These are phyloP conservation scores for Basidioascus undulatus DNA, from an alignment of 768 basidiomycete species.

Conservation along the genomic window DNA sequence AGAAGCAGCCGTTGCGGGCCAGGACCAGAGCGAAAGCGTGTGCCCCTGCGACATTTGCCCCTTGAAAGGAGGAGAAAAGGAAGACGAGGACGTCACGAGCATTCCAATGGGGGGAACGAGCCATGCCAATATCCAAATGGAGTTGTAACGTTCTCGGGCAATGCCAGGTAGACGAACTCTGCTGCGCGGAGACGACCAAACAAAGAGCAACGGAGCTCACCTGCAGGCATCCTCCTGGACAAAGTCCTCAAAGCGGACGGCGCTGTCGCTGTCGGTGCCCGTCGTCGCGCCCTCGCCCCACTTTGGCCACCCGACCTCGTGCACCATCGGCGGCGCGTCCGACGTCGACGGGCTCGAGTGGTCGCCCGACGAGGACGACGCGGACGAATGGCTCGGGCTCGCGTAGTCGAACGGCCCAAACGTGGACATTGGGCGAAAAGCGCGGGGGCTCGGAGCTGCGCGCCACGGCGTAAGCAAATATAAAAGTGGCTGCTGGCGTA, in stretches of 20 bases:
- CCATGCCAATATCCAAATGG: background rate
- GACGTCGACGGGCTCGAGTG: too few relatives aligned
- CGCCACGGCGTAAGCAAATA: too few relatives aligned
- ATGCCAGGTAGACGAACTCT: background rate
- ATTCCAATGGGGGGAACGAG: background rate
- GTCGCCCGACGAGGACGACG: too few relatives aligned
- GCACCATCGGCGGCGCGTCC: too few relatives aligned
- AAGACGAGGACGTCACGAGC: background rate
- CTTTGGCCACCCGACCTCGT: too few relatives aligned
- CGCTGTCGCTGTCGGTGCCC: background rate
- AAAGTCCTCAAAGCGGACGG: slow-evolving; percentile 5
- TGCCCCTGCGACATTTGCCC: background rate
- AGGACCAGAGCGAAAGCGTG: background rate
- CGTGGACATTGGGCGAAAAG: too few relatives aligned
- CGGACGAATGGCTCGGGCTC: too few relatives aligned
- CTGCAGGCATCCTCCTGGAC: slow-evolving; percentile 9
- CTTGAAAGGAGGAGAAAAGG: background rate
- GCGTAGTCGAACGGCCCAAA: too few relatives aligned
- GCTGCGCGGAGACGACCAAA: background rate
- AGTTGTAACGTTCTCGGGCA: background rate
- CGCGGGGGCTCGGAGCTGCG: too few relatives aligned
- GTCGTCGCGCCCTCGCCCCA: too few relatives aligned
- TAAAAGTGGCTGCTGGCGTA: too few relatives aligned
- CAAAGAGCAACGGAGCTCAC: slow-evolving; percentile 1
- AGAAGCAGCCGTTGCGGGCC: too few relatives aligned